Evolutionary conservation across 495 filamentous ascomycete genomes (phyloP).

Genomic region (Penicillium bialowiezense): DNA sequence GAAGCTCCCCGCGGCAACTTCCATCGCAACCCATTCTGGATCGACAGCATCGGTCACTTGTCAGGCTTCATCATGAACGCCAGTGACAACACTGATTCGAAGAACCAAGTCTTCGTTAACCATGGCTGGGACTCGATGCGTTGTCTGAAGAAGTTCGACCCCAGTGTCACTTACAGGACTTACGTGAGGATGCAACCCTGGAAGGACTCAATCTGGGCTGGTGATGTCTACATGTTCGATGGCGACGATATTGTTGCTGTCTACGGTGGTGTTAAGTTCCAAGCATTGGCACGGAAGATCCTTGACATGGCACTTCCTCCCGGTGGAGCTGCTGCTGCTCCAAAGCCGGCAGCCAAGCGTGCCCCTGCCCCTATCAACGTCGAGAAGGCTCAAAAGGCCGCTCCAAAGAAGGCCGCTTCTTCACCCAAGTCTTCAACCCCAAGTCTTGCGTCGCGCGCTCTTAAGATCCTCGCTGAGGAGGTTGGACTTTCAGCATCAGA

Average conservation of each 20-base stretch:
- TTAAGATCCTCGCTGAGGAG: constrained; percentile 65
- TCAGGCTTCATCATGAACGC: constrained; percentile 81
- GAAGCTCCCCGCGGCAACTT: constrained; percentile 62
- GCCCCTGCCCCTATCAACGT: constrained; percentile 31
- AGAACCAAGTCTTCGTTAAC: constrained; percentile 69
- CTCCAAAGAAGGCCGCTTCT: constrained; percentile 24
- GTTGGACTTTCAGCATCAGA: constrained; percentile 62
- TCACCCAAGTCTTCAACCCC: constrained; percentile 27
- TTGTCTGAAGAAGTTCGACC: constrained; percentile 61
- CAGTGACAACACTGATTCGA: constrained; percentile 67
- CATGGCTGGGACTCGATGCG: constrained; percentile 75
- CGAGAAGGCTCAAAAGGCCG: constrained; percentile 38
- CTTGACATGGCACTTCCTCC: constrained; percentile 65
- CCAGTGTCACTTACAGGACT: constrained; percentile 63
- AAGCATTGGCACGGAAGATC: constrained; percentile 62
- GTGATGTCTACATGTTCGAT: constrained; percentile 54
- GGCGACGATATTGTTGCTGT: constrained; percentile 61
- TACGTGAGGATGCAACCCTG: constrained; percentile 65
- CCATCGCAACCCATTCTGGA: constrained; percentile 67
- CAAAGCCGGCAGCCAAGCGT: constrained; percentile 24
- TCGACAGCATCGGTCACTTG: constrained; percentile 61
- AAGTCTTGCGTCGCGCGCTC: constrained; percentile 38
- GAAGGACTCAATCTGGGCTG: constrained; percentile 42
- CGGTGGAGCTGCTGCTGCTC: constrained; percentile 37
- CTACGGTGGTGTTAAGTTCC: constrained; percentile 66